Evolutionary conservation across 805 yeast species (phyloP).

Genomic region (Candida chilensis): DNA sequence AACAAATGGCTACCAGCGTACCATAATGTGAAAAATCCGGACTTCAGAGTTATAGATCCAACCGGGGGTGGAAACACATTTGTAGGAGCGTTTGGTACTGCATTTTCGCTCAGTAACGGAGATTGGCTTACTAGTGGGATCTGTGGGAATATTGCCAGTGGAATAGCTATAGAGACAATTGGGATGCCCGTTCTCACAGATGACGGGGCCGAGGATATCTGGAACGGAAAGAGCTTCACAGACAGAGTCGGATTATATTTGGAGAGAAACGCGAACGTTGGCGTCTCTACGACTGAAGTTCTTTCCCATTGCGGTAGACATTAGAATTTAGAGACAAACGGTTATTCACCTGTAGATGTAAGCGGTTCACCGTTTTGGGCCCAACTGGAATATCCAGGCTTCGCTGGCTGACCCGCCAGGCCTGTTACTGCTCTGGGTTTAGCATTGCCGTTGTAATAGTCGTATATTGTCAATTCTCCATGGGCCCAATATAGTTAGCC

Average conservation of each 20-base stretch:
- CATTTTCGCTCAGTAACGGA: constrained; percentile 35
- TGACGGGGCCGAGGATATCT: constrained; percentile 19
- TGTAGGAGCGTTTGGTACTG: constrained; percentile 29
- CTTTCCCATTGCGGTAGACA: too few species aligned
- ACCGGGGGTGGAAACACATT: constrained; percentile 1
- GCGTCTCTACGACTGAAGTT: neutral
- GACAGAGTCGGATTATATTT: constrained; percentile 35
- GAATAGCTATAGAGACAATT: constrained; percentile 69
- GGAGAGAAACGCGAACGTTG: constrained; percentile 5
- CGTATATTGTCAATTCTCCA: too few species aligned
- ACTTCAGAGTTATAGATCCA: constrained; percentile 2
- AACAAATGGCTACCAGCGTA: constrained; percentile 62
- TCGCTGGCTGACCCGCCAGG: too few species aligned
- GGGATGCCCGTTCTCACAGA: constrained; percentile 51
- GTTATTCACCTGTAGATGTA: too few species aligned
- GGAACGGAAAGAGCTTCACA: constrained; percentile 52
- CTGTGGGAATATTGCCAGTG: constrained; percentile 73
- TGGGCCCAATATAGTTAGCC: too few species aligned
- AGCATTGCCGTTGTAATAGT: too few species aligned
- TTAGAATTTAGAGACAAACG: too few species aligned
- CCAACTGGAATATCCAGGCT: too few species aligned
- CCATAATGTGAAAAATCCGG: constrained; percentile 32
- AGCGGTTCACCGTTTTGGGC: too few species aligned
- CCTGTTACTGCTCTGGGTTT: too few species aligned
- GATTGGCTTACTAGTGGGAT: constrained; percentile 47